Conservation (phyloP, 1,139 yeast species). For the Suhomyces bolitotheri region DNA sequence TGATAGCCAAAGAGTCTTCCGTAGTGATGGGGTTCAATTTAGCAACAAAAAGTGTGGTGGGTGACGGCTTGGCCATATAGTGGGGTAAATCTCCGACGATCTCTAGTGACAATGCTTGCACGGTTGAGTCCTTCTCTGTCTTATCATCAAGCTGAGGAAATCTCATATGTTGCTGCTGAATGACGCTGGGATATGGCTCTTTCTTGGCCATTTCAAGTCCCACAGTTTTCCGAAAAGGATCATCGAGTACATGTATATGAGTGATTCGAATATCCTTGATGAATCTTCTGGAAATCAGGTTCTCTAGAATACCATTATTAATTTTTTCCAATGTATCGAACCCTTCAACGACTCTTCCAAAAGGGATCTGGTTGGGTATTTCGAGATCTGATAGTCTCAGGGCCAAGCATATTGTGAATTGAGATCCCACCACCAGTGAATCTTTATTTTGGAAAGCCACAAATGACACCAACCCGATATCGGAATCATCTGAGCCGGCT, state of each 20-base stretch:
- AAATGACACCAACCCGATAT: slow-evolving; percentile 4
- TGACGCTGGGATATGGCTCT: slow-evolving; percentile 4
- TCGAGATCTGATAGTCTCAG: slow-evolving; percentile 12
- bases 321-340: slow-evolving; percentile 46
- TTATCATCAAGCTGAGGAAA: slow-evolving; percentile 15
- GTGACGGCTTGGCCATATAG: slow-evolving; percentile 61
- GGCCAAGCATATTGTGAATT: slow-evolving; percentile 30
- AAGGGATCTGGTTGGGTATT: slow-evolving; percentile 21
- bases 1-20: slow-evolving; percentile 51
- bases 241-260: slow-evolving; percentile 51
- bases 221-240: slow-evolving; percentile 43
- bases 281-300: slow-evolving; percentile 29
- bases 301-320: slow-evolving; percentile 41
- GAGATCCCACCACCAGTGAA: slow-evolving; percentile 23
- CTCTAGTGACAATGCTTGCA: slow-evolving; percentile 62
- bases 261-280: slow-evolving; percentile 53
- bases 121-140: slow-evolving; percentile 29
- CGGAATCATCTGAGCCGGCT: too few species aligned
- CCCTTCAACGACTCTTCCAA: slow-evolving; percentile 59
- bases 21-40: slow-evolving; percentile 61
- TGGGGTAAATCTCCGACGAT: slow-evolving; percentile 65
- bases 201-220: slow-evolving; percentile 5
- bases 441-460: slow-evolving; percentile 12
- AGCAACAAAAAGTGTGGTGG: slow-evolving; percentile 61
- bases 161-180: slow-evolving; percentile 16